Conservation (phyloP, 306 rosid genomes). For the Rosa persica region DNA sequence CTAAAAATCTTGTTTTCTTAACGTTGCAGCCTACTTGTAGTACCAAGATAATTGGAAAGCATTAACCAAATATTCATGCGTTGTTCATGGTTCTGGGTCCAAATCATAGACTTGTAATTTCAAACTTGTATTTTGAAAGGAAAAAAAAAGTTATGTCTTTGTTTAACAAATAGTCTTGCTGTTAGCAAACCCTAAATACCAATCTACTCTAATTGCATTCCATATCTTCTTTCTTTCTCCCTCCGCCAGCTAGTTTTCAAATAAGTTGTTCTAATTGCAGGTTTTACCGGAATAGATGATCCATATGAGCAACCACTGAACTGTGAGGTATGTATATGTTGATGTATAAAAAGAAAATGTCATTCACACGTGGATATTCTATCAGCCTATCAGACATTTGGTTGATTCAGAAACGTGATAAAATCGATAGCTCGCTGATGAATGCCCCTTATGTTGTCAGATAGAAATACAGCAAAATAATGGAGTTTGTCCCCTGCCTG, state of each 20-base stretch:
- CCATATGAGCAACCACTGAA: conserved; percentile 80
- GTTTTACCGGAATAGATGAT: conserved; percentile 89
- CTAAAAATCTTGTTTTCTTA: background rate
- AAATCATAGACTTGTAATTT: background rate
- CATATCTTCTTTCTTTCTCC: background rate
- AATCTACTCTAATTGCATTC: conserved; percentile 3
- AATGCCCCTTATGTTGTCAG: conserved; percentile 33
- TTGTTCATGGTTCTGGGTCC: background rate
- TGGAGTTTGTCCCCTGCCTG: conserved; percentile 62
- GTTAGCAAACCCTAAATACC: background rate
- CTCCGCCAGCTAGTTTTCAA: background rate
- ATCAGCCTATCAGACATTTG: background rate
- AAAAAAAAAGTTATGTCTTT: background rate
- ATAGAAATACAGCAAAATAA: conserved; percentile 51
- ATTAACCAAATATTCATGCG: background rate
- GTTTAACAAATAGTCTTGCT: background rate
- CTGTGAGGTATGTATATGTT: conserved; percentile 59
- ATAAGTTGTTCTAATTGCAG: conserved; percentile 33
- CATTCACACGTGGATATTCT: background rate
- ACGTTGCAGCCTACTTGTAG: background rate
- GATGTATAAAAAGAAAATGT: background rate
- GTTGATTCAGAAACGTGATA: background rate
- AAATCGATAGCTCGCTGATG: conserved; percentile 7
- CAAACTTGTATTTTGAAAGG: background rate
- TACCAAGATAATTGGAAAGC: background rate